Conservation (phyloP, 2,329 filamentous ascomycete species). For the Colletotrichum brevisporum region DNA sequence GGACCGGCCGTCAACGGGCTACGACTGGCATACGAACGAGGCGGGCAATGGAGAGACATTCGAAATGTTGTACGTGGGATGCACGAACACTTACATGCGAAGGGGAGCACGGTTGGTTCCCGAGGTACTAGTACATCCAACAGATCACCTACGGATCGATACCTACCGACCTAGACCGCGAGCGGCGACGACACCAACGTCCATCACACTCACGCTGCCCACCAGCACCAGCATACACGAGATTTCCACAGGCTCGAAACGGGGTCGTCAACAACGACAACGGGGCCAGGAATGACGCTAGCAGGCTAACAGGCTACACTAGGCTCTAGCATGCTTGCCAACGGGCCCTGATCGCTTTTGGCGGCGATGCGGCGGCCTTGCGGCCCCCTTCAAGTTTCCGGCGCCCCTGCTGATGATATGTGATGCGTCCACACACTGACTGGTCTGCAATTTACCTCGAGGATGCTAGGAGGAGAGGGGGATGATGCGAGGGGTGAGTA, state of each 20-base stretch:
- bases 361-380: constrained; percentile 29
- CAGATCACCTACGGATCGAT: not conserved
- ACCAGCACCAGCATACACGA: constrained; percentile 27
- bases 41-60: constrained; percentile 27
- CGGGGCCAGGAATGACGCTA: constrained; percentile 36
- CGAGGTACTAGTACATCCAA: constrained; percentile 15
- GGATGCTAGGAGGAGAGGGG: constrained; percentile 5
- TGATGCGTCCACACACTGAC: constrained; percentile 25
- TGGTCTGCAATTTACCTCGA: constrained; percentile 21
- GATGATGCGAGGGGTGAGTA: constrained; percentile 12
- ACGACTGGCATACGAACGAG: constrained; percentile 19
- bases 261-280: constrained; percentile 26
- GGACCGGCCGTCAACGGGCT: constrained; percentile 20
- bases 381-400: constrained; percentile 37
- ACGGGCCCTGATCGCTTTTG: constrained; percentile 35
- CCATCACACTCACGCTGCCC: not conserved
- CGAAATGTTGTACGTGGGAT: constrained; percentile 33
- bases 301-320: constrained; percentile 6
- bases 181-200: constrained; percentile 22
- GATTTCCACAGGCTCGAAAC: constrained; percentile 37
- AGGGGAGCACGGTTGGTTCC: constrained; percentile 10
- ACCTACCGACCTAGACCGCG: constrained; percentile 1
- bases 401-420: constrained; percentile 33
- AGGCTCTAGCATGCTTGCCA: constrained; percentile 19
- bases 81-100: constrained; percentile 32